A percentile compares a stretch with the other conserved stretches of the same genome.
Evolutionary conservation across 495 filamentous ascomycete genomes (phyloP).

Genomic region (Xylaria venustula): DNA sequence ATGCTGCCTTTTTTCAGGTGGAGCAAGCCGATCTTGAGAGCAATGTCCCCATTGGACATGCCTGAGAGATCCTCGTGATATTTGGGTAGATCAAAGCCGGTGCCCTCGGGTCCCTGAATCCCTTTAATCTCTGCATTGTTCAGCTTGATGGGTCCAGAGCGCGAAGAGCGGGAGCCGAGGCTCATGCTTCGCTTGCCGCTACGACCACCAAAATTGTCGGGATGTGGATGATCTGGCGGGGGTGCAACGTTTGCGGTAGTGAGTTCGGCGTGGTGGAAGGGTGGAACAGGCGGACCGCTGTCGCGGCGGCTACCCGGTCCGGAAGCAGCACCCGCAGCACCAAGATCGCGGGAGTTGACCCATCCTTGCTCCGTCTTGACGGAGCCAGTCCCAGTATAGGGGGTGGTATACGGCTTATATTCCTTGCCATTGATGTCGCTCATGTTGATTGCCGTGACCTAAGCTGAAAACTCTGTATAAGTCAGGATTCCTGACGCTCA

Average conservation of each 20-base stretch:
- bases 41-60: constrained; percentile 6
- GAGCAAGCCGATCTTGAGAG: constrained; percentile 13
- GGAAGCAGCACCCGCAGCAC: constrained; percentile 7
- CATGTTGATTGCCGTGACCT: constrained; percentile 3
- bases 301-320: constrained; percentile 37
- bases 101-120: constrained; percentile 7
- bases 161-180: background rate
- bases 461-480: background rate
- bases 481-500: background rate
- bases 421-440: background rate
- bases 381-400: constrained; percentile 22
- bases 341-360: constrained; percentile 11
- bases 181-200: background rate
- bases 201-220: background rate
- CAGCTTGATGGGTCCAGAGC: background rate
- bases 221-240: background rate
- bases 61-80: background rate
- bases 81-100: constrained; percentile 8
- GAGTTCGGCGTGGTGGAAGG: constrained; percentile 10
- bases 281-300: background rate
- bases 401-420: constrained; percentile 23
- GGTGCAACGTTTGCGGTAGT: constrained; percentile 4
- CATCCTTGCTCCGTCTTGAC: constrained; percentile 17
- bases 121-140: background rate
- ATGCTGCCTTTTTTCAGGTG: constrained; percentile 12